A percentile compares a stretch with the other conserved stretches of the same genome.
phyloP scores from a whole-genome alignment of 305 asterid species.

The Withania somnifera region DNA sequence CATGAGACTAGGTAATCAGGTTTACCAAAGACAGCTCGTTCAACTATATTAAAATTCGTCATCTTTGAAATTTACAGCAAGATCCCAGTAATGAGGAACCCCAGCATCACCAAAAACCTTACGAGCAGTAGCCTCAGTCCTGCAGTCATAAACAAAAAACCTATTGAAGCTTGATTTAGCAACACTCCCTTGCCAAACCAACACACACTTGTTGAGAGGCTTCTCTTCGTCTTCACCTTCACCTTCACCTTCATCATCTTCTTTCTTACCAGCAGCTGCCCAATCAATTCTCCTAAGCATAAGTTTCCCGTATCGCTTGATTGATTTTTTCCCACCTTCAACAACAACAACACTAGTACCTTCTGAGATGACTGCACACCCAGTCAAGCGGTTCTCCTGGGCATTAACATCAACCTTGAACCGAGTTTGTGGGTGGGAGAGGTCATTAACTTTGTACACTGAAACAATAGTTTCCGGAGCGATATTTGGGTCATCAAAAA shows the following conservation, averaged over 20 bases:
- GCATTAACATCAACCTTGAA: constrained; percentile 91
- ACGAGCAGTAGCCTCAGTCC: constrained; percentile 83
- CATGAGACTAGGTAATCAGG: background rate
- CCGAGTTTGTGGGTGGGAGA: constrained; percentile 85
- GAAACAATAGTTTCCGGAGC: constrained; percentile 57
- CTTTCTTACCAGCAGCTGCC: constrained; percentile 58
- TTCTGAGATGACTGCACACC: constrained; percentile 80
- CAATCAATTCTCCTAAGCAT: constrained; percentile 87
- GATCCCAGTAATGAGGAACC: constrained; percentile 89
- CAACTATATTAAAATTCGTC: constrained; percentile 24
- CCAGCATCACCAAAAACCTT: constrained; percentile 69
- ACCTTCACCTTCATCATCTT: constrained; percentile 32
- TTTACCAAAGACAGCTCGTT: background rate
- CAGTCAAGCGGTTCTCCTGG: constrained; percentile 74
- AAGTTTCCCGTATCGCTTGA: constrained; percentile 83
- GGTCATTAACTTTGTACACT: constrained; percentile 69
- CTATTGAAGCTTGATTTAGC: constrained; percentile 52
- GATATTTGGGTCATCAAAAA: constrained; percentile 54
- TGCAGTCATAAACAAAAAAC: constrained; percentile 64
- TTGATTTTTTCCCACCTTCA: constrained; percentile 80
- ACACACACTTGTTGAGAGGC: constrained; percentile 58
- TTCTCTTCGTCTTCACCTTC: constrained; percentile 33
- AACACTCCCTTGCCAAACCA: constrained; percentile 94
- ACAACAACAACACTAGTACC: constrained; percentile 82
- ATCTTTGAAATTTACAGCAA: constrained; percentile 62